Conservation (phyloP, 108 stramenopile genomes). For the Mayamaea pseudoterrestris region DNA sequence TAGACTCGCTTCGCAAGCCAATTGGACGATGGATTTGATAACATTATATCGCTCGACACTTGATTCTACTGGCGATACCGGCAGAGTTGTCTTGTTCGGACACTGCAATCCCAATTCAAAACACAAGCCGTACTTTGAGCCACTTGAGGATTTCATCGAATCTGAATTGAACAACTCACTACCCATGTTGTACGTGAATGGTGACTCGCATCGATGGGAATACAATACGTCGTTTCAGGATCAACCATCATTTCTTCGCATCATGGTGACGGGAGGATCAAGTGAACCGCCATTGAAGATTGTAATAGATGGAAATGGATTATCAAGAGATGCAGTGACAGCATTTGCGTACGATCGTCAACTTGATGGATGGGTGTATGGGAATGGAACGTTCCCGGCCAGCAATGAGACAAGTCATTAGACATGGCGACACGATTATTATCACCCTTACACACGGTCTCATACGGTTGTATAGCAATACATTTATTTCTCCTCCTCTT, state of each 20-base stretch:
- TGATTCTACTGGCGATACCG: slow-evolving; percentile 4
- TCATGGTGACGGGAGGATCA: slow-evolving; percentile 21
- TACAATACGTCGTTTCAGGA: slow-evolving; percentile 18
- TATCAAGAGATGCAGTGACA: neutral
- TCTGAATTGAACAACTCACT: slow-evolving; percentile 9
- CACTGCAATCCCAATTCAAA: slow-evolving; percentile 12
- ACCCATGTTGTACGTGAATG: slow-evolving; percentile 22
- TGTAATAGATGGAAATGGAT: neutral
- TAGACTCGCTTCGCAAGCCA: slow-evolving; percentile 9
- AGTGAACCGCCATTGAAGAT: slow-evolving; percentile 21
- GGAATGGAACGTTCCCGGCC: no score
- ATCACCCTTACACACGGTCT: no score
- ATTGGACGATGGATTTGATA: slow-evolving; percentile 16
- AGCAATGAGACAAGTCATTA: no score
- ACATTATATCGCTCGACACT: neutral
- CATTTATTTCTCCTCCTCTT: no score
- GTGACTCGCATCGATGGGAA: slow-evolving; percentile 15
- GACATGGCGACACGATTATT: no score
- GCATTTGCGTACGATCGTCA: neutral
- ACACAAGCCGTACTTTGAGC: slow-evolving; percentile 15
- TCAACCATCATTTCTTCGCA: slow-evolving; percentile 6
- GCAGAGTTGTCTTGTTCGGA: slow-evolving; percentile 21
- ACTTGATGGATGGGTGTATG: no score
- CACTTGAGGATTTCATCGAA: slow-evolving; percentile 7
- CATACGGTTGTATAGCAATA: no score